Conservation (phyloP, 768 basidiomycete genomes). For the Boletales sp. region DNA sequence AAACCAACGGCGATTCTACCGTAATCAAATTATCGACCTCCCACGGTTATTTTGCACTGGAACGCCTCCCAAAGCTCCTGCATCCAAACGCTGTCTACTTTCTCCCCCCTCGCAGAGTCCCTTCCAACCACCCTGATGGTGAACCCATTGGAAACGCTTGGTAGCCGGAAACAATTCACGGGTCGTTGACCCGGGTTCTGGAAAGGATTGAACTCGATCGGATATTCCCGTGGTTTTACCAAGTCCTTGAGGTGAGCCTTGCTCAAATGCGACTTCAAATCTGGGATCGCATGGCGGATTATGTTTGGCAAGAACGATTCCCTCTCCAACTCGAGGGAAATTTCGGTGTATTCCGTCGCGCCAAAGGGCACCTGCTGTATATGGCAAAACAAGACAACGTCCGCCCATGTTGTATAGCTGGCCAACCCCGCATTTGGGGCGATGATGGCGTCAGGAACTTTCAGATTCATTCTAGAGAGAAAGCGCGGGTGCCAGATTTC, state of each 20-base stretch:
- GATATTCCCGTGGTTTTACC: constrained; percentile 25
- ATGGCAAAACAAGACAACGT: constrained; percentile 31
- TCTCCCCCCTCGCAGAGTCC: constrained; percentile 3
- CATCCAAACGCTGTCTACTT: too few species aligned
- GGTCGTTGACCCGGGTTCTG: constrained; percentile 6
- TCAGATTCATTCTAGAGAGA: constrained; percentile 8
- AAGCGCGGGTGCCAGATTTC: constrained; percentile 26
- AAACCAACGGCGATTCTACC: too few species aligned
- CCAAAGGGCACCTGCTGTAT: constrained; percentile 30
- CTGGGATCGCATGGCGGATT: constrained; percentile 22
- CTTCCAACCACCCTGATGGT: constrained; percentile 26
- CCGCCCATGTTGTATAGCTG: constrained; percentile 35
- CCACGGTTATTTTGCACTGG: too few species aligned
- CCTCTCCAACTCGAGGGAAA: constrained; percentile 30
- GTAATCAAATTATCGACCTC: too few species aligned
- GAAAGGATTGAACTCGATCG: constrained; percentile 9
- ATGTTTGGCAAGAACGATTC: constrained; percentile 28
- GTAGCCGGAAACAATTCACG: constrained; percentile 23
- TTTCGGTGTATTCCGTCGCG: constrained; percentile 35
- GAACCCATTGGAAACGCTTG: constrained; percentile 31
- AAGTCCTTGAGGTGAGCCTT: constrained; percentile 21
- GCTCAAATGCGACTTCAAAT: constrained; percentile 20
- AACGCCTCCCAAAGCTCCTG: too few species aligned
- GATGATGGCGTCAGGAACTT: constrained; percentile 40
- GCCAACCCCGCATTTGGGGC: constrained; percentile 39